Evolutionary conservation across 768 basidiomycete genomes (phyloP).

Genomic region (Rhodotorula graminis): DNA sequence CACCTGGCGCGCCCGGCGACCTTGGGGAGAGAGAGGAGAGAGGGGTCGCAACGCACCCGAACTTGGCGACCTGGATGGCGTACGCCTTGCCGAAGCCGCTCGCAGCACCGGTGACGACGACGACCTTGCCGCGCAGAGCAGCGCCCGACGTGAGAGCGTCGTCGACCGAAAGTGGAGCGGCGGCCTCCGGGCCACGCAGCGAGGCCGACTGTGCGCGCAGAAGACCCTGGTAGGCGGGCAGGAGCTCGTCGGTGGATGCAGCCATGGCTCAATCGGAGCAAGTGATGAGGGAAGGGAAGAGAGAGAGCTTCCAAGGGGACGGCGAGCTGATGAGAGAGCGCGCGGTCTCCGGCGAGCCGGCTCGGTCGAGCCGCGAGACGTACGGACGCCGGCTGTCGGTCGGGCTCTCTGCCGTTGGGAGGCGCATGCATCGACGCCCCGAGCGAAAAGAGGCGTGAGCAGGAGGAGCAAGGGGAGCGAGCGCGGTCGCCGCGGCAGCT

Average conservation of each 20-base stretch:
- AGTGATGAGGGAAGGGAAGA: neutral
- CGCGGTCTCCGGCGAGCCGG: too few species aligned
- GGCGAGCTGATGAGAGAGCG: too few species aligned
- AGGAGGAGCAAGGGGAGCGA: too few species aligned
- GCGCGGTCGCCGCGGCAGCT: too few species aligned
- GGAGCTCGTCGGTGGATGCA: neutral
- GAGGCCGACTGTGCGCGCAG: neutral
- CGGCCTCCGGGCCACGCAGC: neutral
- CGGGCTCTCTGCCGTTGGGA: too few species aligned
- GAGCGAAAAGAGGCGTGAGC: too few species aligned
- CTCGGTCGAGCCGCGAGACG: too few species aligned
- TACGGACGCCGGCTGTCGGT: too few species aligned
- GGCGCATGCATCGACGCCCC: too few species aligned
- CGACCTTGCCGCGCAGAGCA: constrained; percentile 15
- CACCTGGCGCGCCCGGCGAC: too few species aligned
- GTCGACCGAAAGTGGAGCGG: neutral
- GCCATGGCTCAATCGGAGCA: too few species aligned
- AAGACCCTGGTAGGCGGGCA: neutral
- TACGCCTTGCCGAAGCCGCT: constrained; percentile 15
- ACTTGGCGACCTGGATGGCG: neutral
- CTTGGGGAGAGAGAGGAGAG: neutral
- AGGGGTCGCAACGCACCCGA: constrained; percentile 7
- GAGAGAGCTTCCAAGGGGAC: neutral
- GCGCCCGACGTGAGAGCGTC: constrained; percentile 1
- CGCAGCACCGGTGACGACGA: constrained; percentile 28